Evolutionary conservation across 805 yeast genomes (phyloP).

Genomic region (Starmerella sirachaensis): DNA sequence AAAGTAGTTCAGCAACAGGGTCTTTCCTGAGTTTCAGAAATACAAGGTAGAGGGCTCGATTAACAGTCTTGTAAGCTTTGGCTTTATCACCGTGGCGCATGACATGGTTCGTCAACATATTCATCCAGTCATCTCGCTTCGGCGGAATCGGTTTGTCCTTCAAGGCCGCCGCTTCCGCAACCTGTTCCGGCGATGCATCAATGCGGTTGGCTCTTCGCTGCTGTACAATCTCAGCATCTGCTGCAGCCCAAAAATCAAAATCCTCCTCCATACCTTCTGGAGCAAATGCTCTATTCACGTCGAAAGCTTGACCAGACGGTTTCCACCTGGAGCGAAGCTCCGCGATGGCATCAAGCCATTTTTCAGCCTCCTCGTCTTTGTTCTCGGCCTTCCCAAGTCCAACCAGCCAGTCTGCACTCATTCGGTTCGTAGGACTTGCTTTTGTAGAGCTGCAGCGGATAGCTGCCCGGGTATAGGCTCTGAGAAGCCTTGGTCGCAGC

Average conservation of each 20-base stretch:
- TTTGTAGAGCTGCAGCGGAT: no score
- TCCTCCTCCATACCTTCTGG: constrained; percentile 30
- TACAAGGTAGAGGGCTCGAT: constrained; percentile 68
- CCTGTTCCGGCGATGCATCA: constrained; percentile 42
- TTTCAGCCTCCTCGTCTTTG: constrained; percentile 25
- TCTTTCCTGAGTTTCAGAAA: constrained; percentile 62
- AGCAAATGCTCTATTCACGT: constrained; percentile 33
- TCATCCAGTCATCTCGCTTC: constrained; percentile 55
- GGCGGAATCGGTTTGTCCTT: constrained; percentile 46
- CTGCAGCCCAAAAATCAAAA: constrained; percentile 26
- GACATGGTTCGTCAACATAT: constrained; percentile 69
- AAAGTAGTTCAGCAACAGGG: constrained; percentile 65
- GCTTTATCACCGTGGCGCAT: constrained; percentile 90
- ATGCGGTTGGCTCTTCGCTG: constrained; percentile 14
- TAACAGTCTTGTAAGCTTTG: constrained; percentile 58
- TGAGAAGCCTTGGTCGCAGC: no score
- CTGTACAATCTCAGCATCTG: constrained; percentile 23
- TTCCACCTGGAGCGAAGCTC: constrained; percentile 32
- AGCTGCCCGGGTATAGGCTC: no score
- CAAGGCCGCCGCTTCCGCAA: constrained; percentile 41
- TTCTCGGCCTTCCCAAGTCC: constrained; percentile 3
- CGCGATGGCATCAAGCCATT: constrained; percentile 34
- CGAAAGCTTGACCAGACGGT: constrained; percentile 27
- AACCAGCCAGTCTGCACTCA: constrained; percentile 19
- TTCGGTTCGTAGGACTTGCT: no score